Base-by-base conservation (phyloP, 345 rosid genomes). In the Microthlaspi erraticum region DNA sequence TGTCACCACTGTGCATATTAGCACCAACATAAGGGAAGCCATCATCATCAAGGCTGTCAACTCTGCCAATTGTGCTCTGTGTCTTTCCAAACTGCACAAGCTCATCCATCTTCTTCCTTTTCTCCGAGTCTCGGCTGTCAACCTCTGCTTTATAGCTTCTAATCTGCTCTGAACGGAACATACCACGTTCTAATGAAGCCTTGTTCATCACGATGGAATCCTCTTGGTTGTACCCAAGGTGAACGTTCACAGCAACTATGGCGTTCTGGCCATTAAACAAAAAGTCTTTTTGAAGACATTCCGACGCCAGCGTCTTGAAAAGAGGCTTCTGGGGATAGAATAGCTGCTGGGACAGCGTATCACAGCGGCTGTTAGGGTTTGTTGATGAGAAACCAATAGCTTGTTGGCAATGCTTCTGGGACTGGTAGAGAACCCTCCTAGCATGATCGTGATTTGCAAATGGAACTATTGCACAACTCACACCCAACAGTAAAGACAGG, bases 141-240 rank as follows among this genome's bases (percentile, higher is more conserved):
- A 88, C 96, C 51, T 93, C 97, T 6, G 98, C 87, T 74, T 90
- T 93, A 72, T 88, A 93, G 73, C 97, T 90, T 78, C 96, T 84
- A 5, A 84, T 77, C 58, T 88, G 97, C 80, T 90, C 96, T 13
- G 98, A 66, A 3, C 93, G 85, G 55, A 93, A 93, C 96, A 90
- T 87, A 10, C 97, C 97, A 8, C 97, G 89, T 73, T 93, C 92
- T 66, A 90, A 39, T 29, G 98, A 90, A 56, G 98, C 96, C 16
- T 84, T 81, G 60, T 93, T 93, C 97, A 93, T 90, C 18, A 88
- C 98, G 71, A 90, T 77, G 39, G 97, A 86, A 66, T 90, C 97
- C 77, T 93, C 97, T 74, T 90, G 97, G 80, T 93, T 93, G 80
- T 88, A 93, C 33, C 98, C 98, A 5, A 86, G 78, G 63, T 90